phyloP scores from a whole-genome alignment of 495 filamentous ascomycete species.

The Letharia columbiana region DNA sequence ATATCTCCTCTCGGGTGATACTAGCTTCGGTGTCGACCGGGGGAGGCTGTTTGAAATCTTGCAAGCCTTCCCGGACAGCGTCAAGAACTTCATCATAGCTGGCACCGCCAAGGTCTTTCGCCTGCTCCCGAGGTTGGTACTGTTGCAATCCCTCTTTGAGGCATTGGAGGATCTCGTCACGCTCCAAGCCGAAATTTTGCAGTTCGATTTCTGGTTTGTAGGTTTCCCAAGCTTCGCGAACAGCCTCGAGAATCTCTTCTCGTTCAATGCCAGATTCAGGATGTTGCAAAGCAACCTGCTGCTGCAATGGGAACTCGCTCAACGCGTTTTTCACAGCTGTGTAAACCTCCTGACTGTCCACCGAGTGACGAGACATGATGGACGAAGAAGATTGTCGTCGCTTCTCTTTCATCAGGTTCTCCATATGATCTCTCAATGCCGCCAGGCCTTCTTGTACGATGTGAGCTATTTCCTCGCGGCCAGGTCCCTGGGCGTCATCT shows the following conservation, averaged over 20 bases:
- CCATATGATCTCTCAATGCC: constrained; percentile 74
- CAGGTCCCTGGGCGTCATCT: constrained; percentile 41
- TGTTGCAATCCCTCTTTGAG: constrained; percentile 73
- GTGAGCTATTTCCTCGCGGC: constrained; percentile 60
- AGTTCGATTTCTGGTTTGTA: constrained; percentile 88
- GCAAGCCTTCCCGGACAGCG: constrained; percentile 72
- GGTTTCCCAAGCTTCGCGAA: constrained; percentile 80
- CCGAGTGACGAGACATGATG: constrained; percentile 39
- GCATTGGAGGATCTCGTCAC: constrained; percentile 79
- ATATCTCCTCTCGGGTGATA: constrained; percentile 70
- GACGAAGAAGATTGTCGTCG: constrained; percentile 54
- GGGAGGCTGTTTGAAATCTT: constrained; percentile 62
- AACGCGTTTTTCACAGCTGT: constrained; percentile 70
- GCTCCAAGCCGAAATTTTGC: constrained; percentile 78
- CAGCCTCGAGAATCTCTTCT: constrained; percentile 76
- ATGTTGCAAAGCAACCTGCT: constrained; percentile 31
- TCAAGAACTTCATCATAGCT: constrained; percentile 71
- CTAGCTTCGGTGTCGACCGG: constrained; percentile 54
- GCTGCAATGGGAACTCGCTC: constrained; percentile 46
- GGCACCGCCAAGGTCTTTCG: constrained; percentile 42
- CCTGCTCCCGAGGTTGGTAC: constrained; percentile 50
- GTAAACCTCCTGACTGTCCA: constrained; percentile 74
- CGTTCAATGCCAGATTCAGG: constrained; percentile 45
- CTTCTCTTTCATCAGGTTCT: constrained; percentile 63
- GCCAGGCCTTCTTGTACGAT: constrained; percentile 72